phyloP scores from a whole-genome alignment of 768 basidiomycete species.

The Psilocybe azurescens region DNA sequence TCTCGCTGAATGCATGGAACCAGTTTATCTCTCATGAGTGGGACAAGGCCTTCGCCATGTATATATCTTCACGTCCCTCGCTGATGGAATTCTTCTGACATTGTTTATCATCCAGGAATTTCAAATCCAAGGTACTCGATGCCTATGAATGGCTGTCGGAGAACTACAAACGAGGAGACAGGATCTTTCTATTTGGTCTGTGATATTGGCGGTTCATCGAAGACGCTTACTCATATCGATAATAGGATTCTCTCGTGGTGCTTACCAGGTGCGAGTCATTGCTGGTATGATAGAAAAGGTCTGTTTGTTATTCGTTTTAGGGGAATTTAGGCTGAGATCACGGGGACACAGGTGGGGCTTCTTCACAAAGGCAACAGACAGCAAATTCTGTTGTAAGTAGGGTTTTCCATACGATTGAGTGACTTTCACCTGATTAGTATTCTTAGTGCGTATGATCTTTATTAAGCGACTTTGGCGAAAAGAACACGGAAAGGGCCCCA shows the following conservation, averaged over 20 bases:
- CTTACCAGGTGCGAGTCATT: constrained; percentile 49
- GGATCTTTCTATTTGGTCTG: too few species aligned
- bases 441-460: constrained; percentile 14
- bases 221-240: not conserved
- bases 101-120: constrained; percentile 28
- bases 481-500: not conserved
- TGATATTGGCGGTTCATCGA: too few species aligned
- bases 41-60: not conserved
- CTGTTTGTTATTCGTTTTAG: constrained; percentile 35
- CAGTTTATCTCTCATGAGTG: not conserved
- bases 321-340: not conserved
- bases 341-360: constrained; percentile 41
- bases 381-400: constrained; percentile 28
- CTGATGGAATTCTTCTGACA: not conserved
- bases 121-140: constrained; percentile 37
- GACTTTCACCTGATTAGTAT: not conserved
- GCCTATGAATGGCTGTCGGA: constrained; percentile 51
- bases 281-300: constrained; percentile 27
- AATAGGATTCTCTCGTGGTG: constrained; percentile 55
- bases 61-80: constrained; percentile 17
- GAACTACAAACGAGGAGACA: constrained; percentile 41
- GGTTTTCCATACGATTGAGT: not conserved
- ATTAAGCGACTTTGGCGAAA: not conserved
- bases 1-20: not conserved
- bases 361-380: constrained; percentile 44